Base-by-base conservation (phyloP, 164 flowering plant genomes). In the Nymphaea thermarum region DNA sequence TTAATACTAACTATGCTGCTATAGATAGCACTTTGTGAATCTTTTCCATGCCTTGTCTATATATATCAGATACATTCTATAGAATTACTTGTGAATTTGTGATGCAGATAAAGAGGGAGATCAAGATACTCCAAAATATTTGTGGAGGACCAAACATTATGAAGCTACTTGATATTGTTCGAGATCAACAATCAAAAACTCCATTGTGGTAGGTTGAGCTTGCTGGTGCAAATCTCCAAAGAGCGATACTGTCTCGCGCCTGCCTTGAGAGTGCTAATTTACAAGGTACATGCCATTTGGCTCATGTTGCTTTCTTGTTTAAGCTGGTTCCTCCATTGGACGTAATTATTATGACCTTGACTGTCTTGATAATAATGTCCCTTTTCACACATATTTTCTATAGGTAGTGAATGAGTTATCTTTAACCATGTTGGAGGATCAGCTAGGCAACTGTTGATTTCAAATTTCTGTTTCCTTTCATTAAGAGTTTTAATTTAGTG, bases 141-240 rank as follows among this genome's bases (percentile, higher is more conserved):
- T 91, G 96, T 72, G 98, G 99, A 36, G 98, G 98, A n/a, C 97
- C 97, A 53, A 94, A 94, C 77, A 85, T 94, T 80, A 88, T 94
- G 81, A 94, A 94, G 80, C 76, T 94, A 84, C 87, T 91, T 66
- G 98, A 93, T 76, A 91, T 93, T 71, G 98, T 91, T 68, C 84
- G 97, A 75, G 98, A 94, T 78, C 98, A 91, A 83, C 97, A 94
- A 65, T 91, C 98, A 44, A 91, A 94, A 82, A 91, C 99, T 14
- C 99, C 96, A n/a, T n/a, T n/a, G n/a, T n/a, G n/a, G n/a, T n/a
- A n/a, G n/a, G n/a, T n/a, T 81, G 95, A 89, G 79, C 91, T 93
- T 78, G 89, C 78, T 65, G 87, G 90, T 17, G 97, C 98, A 71
- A 91, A 93, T 78, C 96, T 93, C 76, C 85, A 84, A 73, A 91